A percentile compares a stretch with the other conserved stretches of the same genome.
These are phyloP conservation scores for Psidium friedrichsthalianum DNA, from an alignment of 345 rosid species.

Conservation along the genomic window DNA sequence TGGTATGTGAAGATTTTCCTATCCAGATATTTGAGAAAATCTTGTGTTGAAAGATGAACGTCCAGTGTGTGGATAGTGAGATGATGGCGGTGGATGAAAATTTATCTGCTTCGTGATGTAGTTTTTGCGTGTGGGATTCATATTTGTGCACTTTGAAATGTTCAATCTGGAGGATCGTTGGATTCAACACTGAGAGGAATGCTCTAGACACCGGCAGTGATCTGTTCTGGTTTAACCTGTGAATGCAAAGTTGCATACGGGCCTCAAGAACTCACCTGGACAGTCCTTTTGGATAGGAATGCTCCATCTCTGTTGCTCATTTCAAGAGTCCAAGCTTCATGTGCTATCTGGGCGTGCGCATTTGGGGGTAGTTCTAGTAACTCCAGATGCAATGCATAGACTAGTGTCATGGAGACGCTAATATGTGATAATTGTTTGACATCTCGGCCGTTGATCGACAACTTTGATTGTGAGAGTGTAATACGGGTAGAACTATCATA, in stretches of 20 bases:
- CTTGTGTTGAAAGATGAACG: background rate
- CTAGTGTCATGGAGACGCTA: background rate
- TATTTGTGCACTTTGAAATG: background rate
- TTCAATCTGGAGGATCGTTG: background rate
- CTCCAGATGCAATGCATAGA: background rate
- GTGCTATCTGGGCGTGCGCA: background rate
- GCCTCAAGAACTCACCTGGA: slow-evolving; percentile 21
- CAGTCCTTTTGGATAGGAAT: background rate
- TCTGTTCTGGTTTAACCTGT: slow-evolving; percentile 87
- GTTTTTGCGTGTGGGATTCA: background rate
- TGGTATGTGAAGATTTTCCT: background rate
- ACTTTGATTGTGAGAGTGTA: background rate
- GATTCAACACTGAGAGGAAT: background rate
- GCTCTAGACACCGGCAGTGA: slow-evolving; percentile 89
- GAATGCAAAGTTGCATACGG: slow-evolving; percentile 53
- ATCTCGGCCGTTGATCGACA: background rate
- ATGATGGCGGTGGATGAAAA: background rate
- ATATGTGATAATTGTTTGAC: background rate
- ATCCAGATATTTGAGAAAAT: background rate
- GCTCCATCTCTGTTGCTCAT: background rate
- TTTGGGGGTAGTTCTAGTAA: background rate
- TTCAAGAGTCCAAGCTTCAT: background rate
- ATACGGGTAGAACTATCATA: background rate
- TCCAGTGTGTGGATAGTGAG: background rate
- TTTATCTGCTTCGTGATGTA: background rate